Conservation (phyloP, 2,329 filamentous ascomycete genomes). For the Xylaria sp. region DNA sequence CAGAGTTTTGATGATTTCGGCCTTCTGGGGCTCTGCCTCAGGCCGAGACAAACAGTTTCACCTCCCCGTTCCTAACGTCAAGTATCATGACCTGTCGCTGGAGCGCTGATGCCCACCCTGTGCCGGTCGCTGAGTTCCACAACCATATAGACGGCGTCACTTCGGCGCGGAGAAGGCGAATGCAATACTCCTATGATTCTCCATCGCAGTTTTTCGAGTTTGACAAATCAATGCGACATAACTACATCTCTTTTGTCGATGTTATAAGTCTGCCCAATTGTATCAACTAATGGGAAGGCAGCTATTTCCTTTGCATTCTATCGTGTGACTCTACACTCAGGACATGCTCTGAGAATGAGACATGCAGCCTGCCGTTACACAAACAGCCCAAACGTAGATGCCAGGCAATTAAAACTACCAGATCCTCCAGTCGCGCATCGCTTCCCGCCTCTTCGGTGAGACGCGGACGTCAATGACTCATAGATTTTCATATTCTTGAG, state of each 20-base stretch:
- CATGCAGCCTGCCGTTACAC: not conserved
- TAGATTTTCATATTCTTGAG: not conserved
- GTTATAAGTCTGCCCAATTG: not conserved
- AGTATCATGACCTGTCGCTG: no score
- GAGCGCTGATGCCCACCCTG: not conserved
- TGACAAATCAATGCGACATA: not conserved
- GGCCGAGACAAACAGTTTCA: not conserved
- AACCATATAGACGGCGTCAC: not conserved
- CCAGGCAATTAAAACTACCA: not conserved
- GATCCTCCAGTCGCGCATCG: not conserved
- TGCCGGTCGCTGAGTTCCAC: not conserved
- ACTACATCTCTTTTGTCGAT: not conserved
- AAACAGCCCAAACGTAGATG: not conserved
- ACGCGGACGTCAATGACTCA: not conserved
- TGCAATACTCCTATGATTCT: slow-evolving; percentile 2
- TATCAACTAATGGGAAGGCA: no score
- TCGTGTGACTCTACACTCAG: no score
- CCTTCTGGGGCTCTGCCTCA: not conserved
- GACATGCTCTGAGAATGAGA: not conserved
- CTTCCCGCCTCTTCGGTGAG: not conserved
- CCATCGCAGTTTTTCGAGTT: no score
- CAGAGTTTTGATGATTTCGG: not conserved
- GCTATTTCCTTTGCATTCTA: not conserved
- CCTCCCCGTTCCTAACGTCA: not conserved
- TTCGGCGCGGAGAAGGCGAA: not conserved